These are phyloP conservation scores for Scytalidium sp. DNA, from an alignment of 2,329 filamentous ascomycete genomes.

Conservation along the genomic window DNA sequence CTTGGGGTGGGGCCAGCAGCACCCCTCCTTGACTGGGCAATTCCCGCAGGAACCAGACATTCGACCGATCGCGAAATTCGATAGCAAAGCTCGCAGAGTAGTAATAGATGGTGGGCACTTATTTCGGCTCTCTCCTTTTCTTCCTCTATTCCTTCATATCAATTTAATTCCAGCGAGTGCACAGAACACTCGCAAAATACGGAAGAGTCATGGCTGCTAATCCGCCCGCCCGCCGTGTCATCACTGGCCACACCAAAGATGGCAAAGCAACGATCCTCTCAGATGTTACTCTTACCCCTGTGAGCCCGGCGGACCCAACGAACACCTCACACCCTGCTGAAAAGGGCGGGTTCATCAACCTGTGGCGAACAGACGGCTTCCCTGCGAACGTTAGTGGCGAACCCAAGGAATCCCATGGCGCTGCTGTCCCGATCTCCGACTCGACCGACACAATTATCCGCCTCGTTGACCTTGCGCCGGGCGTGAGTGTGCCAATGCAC, in stretches of 20 bases:
- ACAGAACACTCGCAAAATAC: too few relatives aligned
- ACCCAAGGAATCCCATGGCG: conserved; percentile 1
- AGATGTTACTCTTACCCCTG: neutral
- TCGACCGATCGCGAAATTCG: neutral
- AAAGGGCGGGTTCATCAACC: neutral
- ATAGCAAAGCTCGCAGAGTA: neutral
- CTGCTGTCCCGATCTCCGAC: neutral
- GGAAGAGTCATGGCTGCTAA: neutral
- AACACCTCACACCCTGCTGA: neutral
- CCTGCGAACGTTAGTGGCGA: neutral
- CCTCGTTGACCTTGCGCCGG: neutral
- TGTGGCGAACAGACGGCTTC: conserved; percentile 1
- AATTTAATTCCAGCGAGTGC: too few relatives aligned
- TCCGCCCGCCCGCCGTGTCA: neutral
- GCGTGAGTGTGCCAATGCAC: neutral
- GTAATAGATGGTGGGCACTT: neutral
- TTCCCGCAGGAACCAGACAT: neutral
- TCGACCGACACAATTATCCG: neutral
- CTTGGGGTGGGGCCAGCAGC: neutral
- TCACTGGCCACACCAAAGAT: neutral
- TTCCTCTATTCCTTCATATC: too few relatives aligned
- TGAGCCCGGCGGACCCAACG: neutral
- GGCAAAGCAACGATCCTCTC: neutral
- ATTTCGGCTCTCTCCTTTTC: neutral
- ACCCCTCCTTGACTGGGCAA: neutral